These are phyloP conservation scores for Albatrellus ellisii DNA, from an alignment of 768 basidiomycete genomes.

Conservation along the genomic window DNA sequence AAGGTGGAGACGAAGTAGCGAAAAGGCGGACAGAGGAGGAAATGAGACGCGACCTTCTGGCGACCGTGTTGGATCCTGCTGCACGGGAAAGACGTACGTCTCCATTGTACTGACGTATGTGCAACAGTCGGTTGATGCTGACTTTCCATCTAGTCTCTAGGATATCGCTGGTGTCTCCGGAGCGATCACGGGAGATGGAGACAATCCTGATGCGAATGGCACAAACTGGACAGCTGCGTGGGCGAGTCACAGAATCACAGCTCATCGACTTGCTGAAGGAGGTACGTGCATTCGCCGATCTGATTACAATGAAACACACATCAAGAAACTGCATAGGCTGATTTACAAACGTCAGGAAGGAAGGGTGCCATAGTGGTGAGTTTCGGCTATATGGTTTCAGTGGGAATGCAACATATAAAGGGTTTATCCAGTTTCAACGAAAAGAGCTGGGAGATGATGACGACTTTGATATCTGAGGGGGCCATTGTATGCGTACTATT, in stretches of 20 bases:
- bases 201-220: slow-evolving; percentile 69
- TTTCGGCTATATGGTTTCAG: background rate
- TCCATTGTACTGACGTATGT: background rate
- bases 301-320: background rate
- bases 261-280: slow-evolving; percentile 81
- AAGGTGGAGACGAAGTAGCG: slow-evolving; percentile 37
- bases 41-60: slow-evolving; percentile 50
- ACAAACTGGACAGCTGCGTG: slow-evolving; percentile 69
- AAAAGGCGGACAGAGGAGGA: slow-evolving; percentile 39
- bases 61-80: slow-evolving; percentile 11
- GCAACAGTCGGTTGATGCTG: background rate
- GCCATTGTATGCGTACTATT: background rate
- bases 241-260: slow-evolving; percentile 65
- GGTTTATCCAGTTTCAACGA: slow-evolving; percentile 14
- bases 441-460: slow-evolving; percentile 19
- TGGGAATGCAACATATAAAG: background rate
- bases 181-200: slow-evolving; percentile 73
- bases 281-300: slow-evolving; percentile 27
- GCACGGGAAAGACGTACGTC: slow-evolving; percentile 13
- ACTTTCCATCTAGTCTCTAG: slow-evolving; percentile 48
- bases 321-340: slow-evolving; percentile 31
- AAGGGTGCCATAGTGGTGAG: slow-evolving; percentile 30
- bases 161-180: slow-evolving; percentile 77
- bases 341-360: slow-evolving; percentile 21
- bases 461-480: slow-evolving; percentile 19